A percentile compares a stretch with the other conserved stretches of the same genome.
Conservation (phyloP, 768 basidiomycete species). For the Mrakia hoshinonis region DNA sequence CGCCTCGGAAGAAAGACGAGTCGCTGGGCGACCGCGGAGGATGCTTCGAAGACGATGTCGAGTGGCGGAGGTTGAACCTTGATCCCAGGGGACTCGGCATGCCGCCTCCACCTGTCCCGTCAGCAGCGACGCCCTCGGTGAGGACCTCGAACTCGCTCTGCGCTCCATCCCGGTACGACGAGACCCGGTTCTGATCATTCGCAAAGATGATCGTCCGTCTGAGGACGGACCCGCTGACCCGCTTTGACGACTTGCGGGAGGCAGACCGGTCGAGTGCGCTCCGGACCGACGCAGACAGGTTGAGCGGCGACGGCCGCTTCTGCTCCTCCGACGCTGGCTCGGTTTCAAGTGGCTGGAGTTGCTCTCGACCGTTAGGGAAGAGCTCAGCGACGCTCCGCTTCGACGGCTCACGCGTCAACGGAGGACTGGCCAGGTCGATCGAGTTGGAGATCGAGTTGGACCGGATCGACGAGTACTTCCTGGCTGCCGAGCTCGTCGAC, state of each 20-base stretch:
- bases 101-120: background rate
- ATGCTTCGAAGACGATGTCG: background rate
- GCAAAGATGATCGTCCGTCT: conserved; percentile 22
- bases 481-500: background rate
- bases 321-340: background rate
- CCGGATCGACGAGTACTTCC: conserved; percentile 4
- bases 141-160: conserved; percentile 1
- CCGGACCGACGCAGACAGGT: background rate
- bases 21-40: background rate
- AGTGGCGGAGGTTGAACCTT: conserved; percentile 2
- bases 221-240: conserved; percentile 1
- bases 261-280: conserved; percentile 7
- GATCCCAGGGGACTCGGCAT: conserved; percentile 2
- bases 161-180: background rate
- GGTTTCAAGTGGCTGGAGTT: background rate
- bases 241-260: background rate
- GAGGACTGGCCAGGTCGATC: background rate
- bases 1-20: background rate
- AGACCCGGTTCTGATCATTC: conserved; percentile 1
- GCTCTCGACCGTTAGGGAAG: background rate
- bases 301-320: background rate
- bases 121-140: background rate
- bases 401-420: background rate
- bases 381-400: background rate
- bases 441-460: conserved; percentile 10